These are phyloP conservation scores for Gossypium lobatum DNA, from an alignment of 441 rosid genomes.

Conservation along the genomic window DNA sequence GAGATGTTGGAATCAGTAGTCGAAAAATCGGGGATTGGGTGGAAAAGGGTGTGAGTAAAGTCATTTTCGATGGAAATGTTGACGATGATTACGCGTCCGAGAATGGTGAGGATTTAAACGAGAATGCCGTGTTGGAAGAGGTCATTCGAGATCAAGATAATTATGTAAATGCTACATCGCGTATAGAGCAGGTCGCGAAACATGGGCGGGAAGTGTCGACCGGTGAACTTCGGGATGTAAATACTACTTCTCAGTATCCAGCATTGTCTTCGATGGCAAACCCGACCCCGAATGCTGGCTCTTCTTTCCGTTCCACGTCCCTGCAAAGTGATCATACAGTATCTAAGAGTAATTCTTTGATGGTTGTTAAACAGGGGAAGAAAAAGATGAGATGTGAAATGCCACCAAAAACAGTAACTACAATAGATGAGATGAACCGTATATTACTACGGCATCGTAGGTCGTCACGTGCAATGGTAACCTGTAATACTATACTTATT, in stretches of 20 bases:
- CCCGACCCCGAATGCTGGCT: slow-evolving; percentile 27
- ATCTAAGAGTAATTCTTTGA: slow-evolving; percentile 27
- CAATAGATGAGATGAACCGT: slow-evolving; percentile 59
- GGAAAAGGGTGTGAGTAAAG: slow-evolving; percentile 10
- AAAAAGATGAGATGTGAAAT: slow-evolving; percentile 59
- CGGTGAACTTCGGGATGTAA: slow-evolving; percentile 4
- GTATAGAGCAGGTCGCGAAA: slow-evolving; percentile 25
- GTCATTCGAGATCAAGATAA: slow-evolving; percentile 6
- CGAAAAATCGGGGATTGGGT: slow-evolving; percentile 1
- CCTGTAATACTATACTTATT: slow-evolving; percentile 6
- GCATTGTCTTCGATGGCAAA: slow-evolving; percentile 13
- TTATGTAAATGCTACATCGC: background rate
- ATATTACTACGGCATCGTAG: slow-evolving; percentile 41
- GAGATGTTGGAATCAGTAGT: slow-evolving; percentile 11
- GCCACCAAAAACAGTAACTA: slow-evolving; percentile 77
- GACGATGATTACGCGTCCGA: background rate
- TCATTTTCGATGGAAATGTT: background rate
- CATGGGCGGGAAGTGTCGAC: slow-evolving; percentile 17
- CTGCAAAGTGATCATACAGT: slow-evolving; percentile 9
- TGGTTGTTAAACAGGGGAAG: slow-evolving; percentile 26
- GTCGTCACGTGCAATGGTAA: slow-evolving; percentile 76
- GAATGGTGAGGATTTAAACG: slow-evolving; percentile 7
- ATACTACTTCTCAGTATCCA: slow-evolving; percentile 16
- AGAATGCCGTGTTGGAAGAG: background rate
- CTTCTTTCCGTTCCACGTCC: slow-evolving; percentile 20